Percentiles rank a stretch among this genome's conserved stretches.
phyloP scores from a whole-genome alignment of 768 basidiomycete species.

The Strobilomyces echinocephalus region DNA sequence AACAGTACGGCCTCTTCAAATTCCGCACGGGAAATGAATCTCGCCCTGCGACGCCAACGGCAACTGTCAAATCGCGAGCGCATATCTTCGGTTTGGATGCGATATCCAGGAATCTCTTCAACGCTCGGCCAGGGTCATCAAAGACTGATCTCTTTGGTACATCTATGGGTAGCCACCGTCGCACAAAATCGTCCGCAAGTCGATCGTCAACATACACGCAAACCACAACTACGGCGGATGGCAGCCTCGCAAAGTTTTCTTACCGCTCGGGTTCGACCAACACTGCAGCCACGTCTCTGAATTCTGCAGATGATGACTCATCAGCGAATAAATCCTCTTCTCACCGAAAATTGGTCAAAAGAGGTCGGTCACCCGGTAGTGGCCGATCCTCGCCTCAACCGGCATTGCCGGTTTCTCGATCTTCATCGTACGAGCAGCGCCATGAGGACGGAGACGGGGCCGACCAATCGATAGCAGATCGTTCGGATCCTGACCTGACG shows the following conservation, averaged over 20 bases:
- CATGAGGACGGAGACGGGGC: slow-evolving; percentile 44
- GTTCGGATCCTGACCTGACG: slow-evolving; percentile 72
- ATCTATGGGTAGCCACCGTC: slow-evolving; percentile 62
- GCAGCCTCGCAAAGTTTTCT: slow-evolving; percentile 68
- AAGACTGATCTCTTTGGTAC: slow-evolving; percentile 75
- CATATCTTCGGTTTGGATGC: slow-evolving; percentile 89
- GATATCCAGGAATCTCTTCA: slow-evolving; percentile 86
- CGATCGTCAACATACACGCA: slow-evolving; percentile 72
- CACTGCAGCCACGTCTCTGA: slow-evolving; percentile 59
- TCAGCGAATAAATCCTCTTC: slow-evolving; percentile 43
- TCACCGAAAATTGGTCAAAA: slow-evolving; percentile 44
- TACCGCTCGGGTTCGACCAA: slow-evolving; percentile 64
- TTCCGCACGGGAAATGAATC: slow-evolving; percentile 76
- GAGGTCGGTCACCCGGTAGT: slow-evolving; percentile 39
- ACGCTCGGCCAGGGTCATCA: slow-evolving; percentile 57
- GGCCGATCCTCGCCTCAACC: slow-evolving; percentile 34
- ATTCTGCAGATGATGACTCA: slow-evolving; percentile 58
- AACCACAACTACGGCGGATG: slow-evolving; percentile 62
- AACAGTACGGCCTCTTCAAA: slow-evolving; percentile 85
- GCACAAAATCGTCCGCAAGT: slow-evolving; percentile 58
- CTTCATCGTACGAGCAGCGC: slow-evolving; percentile 40
- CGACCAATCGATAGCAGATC: slow-evolving; percentile 43
- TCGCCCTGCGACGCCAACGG: slow-evolving; percentile 81
- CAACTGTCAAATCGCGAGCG: slow-evolving; percentile 63
- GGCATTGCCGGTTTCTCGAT: slow-evolving; percentile 36